Evolutionary conservation across 208 protist genomes (phyloP).

Genomic region (Crithidia mellificae): DNA sequence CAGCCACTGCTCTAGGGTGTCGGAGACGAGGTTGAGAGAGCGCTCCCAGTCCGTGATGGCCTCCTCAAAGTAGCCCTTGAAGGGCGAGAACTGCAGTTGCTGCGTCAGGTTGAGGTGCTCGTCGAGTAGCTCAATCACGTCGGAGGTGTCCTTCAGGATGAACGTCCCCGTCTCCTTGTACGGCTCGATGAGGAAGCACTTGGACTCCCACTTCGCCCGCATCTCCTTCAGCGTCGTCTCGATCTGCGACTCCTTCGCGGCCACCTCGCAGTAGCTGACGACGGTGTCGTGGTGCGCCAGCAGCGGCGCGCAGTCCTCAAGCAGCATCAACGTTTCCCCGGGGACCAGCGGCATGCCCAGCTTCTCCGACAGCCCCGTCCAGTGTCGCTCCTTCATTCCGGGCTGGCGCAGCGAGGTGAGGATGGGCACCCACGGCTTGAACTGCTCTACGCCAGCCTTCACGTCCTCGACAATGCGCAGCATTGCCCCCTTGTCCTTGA

Average conservation of each 20-base stretch:
- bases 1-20: constrained; percentile 97
- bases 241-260: constrained; percentile 97
- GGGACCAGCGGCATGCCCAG: constrained; percentile 88
- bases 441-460: constrained; percentile 87
- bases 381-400: constrained; percentile 97
- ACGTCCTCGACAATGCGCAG: constrained; percentile 91
- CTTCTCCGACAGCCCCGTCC: constrained; percentile 90
- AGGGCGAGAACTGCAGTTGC: constrained; percentile 95
- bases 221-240: constrained; percentile 96
- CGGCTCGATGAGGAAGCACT: constrained; percentile 89
- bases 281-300: constrained; percentile 88
- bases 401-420: constrained; percentile 94
- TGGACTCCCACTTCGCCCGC: constrained; percentile 93
- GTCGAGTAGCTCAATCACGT: constrained; percentile 94
- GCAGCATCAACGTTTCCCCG: constrained; percentile 84
- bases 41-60: constrained; percentile 94
- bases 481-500: constrained; percentile 92
- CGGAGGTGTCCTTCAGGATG: constrained; percentile 92
- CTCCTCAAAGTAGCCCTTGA: constrained; percentile 95
- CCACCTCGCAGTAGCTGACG: constrained; percentile 93
- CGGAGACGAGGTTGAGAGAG: constrained; percentile 91
- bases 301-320: constrained; percentile 85
- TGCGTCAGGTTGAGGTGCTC: constrained; percentile 97
- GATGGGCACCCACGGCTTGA: constrained; percentile 96
- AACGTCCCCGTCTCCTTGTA: constrained; percentile 95